Evolutionary conservation across 1,284 basidiomycete genomes (phyloP), one percentile per base, ranked within the genome.

Genomic region (Ustilago nuda): DNA sequence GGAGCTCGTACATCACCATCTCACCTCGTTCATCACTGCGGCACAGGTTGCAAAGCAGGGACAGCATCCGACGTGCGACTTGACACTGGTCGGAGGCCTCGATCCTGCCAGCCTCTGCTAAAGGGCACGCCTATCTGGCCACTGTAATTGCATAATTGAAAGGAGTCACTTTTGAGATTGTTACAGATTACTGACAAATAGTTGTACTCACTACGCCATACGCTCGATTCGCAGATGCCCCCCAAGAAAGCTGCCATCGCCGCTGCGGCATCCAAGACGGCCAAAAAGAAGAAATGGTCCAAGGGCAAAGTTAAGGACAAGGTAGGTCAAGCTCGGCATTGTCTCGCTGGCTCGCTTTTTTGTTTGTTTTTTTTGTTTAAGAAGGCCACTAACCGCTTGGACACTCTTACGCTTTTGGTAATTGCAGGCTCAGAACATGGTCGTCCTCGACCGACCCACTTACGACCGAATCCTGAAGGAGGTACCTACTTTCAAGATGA

Each of bases 251-350:
- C 82, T 72, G 84, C 84, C 65, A 85, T 85, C 71, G 76, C 79
- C 71, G 83, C 84, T 56, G 80, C 83, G 66, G 84, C 84, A 76
- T 67, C 78, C 73, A 84, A 84, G 78, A 71, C 75, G 11, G 73
- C 92, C 78, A 98, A 98, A 91, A 98, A 98, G 91, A 98, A 98
- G 92, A 98, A 98, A 91, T 98, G 95, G 95, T 98, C 95, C 82
- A 98, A 98, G 91, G 95, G 95, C 88, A 97, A 97, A 89, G 95
- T 98, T 87, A 98, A 98, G 92, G 95, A 98, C 89, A 98, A 98
- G 92, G 94, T 78, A 59, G 43, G 79, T 71, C 65, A 5, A 27
- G 7, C 13, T 11, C n/a, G 6, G 5, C n/a, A 1, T n/a, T 45
- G 4, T 1, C 1, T 57, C 43, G 30, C 12, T 32, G 3, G 4